A percentile compares a stretch with the other conserved stretches of the same genome.
Conservation (phyloP, 1,139 yeast species). For the Pneumocystis wakefieldiae region DNA sequence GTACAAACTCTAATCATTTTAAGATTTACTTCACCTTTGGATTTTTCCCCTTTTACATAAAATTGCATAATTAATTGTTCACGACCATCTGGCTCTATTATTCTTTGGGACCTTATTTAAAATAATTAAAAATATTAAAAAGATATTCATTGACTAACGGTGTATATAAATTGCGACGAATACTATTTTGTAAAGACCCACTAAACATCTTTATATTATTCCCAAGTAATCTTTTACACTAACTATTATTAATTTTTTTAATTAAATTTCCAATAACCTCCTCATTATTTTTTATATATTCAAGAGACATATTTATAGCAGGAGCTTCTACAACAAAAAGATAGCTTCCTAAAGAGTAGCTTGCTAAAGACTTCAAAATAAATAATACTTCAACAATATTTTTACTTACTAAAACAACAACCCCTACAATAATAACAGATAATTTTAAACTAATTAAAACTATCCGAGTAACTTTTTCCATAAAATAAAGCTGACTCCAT, state of each 20-base stretch:
- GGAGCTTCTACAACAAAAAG: not conserved
- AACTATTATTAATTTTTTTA: not conserved
- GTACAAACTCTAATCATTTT: slow-evolving; percentile 39
- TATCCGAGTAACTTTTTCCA: not conserved
- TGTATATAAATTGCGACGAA: not conserved
- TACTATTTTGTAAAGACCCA: not conserved
- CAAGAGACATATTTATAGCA: not conserved
- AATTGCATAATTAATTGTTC: slow-evolving; percentile 61
- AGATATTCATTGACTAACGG: not conserved
- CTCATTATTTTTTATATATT: not conserved
- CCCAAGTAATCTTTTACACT: not conserved
- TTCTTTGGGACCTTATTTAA: slow-evolving; percentile 2
- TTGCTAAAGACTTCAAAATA: not conserved
- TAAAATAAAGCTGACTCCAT: not conserved
- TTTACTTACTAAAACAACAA: not conserved
- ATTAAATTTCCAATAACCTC: not conserved
- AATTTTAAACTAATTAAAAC: not conserved
- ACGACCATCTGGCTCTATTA: slow-evolving; percentile 44
- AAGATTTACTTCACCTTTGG: slow-evolving; percentile 48
- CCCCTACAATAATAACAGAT: not conserved
- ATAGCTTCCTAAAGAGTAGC: not conserved
- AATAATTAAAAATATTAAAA: not conserved
- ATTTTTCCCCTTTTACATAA: slow-evolving; percentile 47
- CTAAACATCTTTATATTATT: not conserved
- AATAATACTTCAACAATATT: not conserved